Conservation (phyloP, 768 basidiomycete species). For the Rhodosporidiobolus odoratus region DNA sequence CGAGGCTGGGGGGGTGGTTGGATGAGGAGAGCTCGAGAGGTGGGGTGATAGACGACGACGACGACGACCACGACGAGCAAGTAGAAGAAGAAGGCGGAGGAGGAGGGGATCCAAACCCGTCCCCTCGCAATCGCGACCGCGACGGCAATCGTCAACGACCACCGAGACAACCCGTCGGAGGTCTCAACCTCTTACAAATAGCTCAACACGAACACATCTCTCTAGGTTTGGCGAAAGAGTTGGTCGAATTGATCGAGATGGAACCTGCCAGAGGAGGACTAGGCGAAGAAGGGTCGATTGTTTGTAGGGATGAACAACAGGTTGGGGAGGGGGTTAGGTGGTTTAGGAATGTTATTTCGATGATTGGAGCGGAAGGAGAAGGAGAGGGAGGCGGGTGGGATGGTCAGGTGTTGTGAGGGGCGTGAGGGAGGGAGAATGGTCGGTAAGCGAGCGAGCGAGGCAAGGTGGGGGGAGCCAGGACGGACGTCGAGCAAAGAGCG, state of each 20-base stretch:
- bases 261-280: slow-evolving; percentile 37
- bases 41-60: no score
- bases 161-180: not conserved
- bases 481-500: not conserved
- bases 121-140: no score
- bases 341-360: slow-evolving; percentile 20
- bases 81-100: no score
- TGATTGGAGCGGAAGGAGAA: not conserved
- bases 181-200: not conserved
- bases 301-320: slow-evolving; percentile 63
- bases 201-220: slow-evolving; percentile 66
- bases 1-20: no score
- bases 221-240: slow-evolving; percentile 67
- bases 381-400: slow-evolving; percentile 9
- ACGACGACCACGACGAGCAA: not conserved
- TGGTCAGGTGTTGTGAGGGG: slow-evolving; percentile 7
- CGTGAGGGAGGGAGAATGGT: not conserved
- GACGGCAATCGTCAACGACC: no score
- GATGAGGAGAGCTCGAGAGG: no score
- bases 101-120: no score
- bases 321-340: slow-evolving; percentile 40
- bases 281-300: slow-evolving; percentile 46
- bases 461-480: no score
- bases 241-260: slow-evolving; percentile 67
- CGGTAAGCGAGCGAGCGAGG: not conserved